Conservation (phyloP, 225 moss, liverwort and hornwort species). For the Thuidium tamariscinum region DNA sequence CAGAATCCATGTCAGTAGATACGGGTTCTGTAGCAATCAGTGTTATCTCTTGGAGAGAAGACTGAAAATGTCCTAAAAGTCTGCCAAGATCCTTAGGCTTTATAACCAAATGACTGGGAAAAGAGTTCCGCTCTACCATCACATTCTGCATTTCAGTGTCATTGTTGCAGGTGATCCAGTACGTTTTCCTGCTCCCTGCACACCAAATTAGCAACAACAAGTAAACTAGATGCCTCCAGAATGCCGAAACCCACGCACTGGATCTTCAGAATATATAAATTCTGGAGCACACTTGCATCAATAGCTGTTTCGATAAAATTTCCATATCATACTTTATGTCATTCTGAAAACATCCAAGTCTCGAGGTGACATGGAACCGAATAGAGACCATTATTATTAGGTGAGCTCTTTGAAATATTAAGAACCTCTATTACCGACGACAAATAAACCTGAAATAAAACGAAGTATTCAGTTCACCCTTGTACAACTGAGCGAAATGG, state of each 20-base stretch:
- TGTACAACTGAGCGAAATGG: background rate
- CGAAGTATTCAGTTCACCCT: background rate
- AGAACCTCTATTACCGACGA: background rate
- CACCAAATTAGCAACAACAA: background rate
- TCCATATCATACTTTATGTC: background rate
- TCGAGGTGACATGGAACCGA: background rate
- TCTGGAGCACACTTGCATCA: background rate
- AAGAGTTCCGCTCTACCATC: conserved; percentile 53
- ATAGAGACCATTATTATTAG: background rate
- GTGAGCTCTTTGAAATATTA: background rate
- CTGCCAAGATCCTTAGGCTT: conserved; percentile 87
- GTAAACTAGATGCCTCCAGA: background rate
- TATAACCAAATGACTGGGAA: conserved; percentile 89
- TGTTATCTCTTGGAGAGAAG: conserved; percentile 91
- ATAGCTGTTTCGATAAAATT: background rate
- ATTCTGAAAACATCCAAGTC: background rate
- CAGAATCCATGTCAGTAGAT: conserved; percentile 52
- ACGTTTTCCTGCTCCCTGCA: conserved; percentile 86
- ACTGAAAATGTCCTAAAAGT: conserved; percentile 88
- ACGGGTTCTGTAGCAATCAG: conserved; percentile 90
- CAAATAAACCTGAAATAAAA: background rate
- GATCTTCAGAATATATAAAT: background rate
- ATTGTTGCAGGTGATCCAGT: conserved; percentile 88
- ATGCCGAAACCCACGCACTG: background rate
- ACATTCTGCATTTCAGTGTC: conserved; percentile 90